Evolutionary conservation across 345 rosid genomes (phyloP).

Genomic region (Cochlearia excelsa): DNA sequence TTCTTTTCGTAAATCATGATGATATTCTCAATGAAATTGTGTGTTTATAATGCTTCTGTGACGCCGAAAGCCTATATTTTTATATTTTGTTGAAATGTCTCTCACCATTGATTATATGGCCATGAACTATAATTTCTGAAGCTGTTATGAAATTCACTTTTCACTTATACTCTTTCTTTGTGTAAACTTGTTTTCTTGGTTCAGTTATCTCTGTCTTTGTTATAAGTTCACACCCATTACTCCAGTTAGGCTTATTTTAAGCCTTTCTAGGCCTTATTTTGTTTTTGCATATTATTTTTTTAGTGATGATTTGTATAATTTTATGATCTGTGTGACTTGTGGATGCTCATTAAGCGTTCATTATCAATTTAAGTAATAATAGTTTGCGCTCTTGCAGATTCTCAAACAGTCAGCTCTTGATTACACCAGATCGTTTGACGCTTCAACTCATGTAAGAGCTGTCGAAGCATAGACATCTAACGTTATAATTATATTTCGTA

Average conservation of each 20-base stretch:
- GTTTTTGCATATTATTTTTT: constrained; percentile 5
- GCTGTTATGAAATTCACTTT: constrained; percentile 10
- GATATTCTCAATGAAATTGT: not conserved
- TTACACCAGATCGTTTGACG: constrained; percentile 67
- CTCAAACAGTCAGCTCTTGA: constrained; percentile 69
- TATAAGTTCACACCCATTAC: constrained; percentile 3
- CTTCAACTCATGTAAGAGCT: constrained; percentile 70
- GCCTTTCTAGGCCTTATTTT: not conserved
- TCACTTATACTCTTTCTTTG: constrained; percentile 19
- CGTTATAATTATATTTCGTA: not conserved
- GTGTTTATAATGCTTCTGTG: constrained; percentile 18
- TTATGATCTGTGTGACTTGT: constrained; percentile 10
- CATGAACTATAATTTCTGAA: not conserved
- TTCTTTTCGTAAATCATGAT: constrained; percentile 1
- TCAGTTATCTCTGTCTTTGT: constrained; percentile 13
- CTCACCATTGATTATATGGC: not conserved
- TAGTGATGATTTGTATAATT: constrained; percentile 4
- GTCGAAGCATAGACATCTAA: constrained; percentile 7
- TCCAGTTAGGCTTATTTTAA: constrained; percentile 6
- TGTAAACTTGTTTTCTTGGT: constrained; percentile 2
- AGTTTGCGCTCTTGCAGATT: constrained; percentile 51
- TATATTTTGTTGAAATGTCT: constrained; percentile 6
- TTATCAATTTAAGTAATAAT: constrained; percentile 17
- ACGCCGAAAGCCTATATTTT: not conserved
- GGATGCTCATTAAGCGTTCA: constrained; percentile 4